Evolutionary conservation across 2,329 filamentous ascomycete genomes (phyloP).

Genomic region (Chaetomium sp.): DNA sequence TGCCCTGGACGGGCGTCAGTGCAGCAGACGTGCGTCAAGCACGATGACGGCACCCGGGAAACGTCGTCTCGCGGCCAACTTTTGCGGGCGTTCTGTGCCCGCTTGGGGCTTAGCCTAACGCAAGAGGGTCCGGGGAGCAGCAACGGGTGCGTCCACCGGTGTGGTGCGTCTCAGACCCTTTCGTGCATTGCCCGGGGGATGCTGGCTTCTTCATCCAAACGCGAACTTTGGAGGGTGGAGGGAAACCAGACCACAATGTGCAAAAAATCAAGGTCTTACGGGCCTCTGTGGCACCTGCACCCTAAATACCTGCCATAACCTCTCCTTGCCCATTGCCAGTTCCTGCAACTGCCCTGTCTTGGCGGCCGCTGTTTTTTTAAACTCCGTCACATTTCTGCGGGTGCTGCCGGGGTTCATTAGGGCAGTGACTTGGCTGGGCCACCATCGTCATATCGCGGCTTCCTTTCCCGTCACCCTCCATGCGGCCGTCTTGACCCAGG

Average conservation of each 20-base stretch:
- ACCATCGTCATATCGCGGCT: slow-evolving; percentile 21
- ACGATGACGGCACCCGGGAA: slow-evolving; percentile 24
- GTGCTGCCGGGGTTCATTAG: not conserved
- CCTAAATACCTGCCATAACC: slow-evolving; percentile 6
- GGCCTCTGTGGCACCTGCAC: slow-evolving; percentile 28
- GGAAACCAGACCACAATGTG: slow-evolving; percentile 9
- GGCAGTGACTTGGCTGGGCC: slow-evolving; percentile 16
- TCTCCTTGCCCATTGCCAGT: not conserved
- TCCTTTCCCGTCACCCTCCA: slow-evolving; percentile 6
- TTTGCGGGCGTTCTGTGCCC: slow-evolving; percentile 12
- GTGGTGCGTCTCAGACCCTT: slow-evolving; percentile 1
- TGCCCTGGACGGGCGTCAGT: not conserved
- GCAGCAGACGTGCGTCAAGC: slow-evolving; percentile 7
- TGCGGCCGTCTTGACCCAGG: not conserved
- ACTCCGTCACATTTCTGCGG: slow-evolving; percentile 15
- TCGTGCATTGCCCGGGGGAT: slow-evolving; percentile 19
- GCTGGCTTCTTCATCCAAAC: slow-evolving; percentile 10
- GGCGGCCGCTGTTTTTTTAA: slow-evolving; percentile 19
- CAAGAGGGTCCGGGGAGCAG: slow-evolving; percentile 23
- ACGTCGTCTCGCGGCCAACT: slow-evolving; percentile 5
- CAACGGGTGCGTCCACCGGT: slow-evolving; percentile 2
- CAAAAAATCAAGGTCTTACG: slow-evolving; percentile 30
- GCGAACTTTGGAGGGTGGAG: slow-evolving; percentile 1
- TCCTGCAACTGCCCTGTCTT: slow-evolving; percentile 13
- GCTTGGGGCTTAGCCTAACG: slow-evolving; percentile 26